A percentile compares a stretch with the other conserved stretches of the same genome.
phyloP scores from a whole-genome alignment of 352 stramenopile genomes.

The Phytophthora vignae region DNA sequence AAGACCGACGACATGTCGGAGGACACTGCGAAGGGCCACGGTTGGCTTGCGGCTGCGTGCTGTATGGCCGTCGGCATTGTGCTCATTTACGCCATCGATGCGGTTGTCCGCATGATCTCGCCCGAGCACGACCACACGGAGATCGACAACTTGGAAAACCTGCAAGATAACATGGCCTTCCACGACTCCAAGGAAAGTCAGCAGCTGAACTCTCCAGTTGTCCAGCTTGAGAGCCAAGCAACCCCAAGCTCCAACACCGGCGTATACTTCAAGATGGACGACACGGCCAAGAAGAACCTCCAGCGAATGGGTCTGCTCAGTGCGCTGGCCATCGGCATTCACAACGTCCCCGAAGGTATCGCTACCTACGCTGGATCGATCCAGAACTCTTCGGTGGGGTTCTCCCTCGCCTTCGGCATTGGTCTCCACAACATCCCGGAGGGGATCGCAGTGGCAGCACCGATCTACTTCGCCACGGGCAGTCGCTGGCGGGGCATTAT shows the following conservation, averaged over 20 bases:
- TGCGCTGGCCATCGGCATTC: slow-evolving; percentile 93
- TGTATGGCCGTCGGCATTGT: slow-evolving; percentile 86
- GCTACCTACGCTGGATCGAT: slow-evolving; percentile 94
- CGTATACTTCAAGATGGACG: slow-evolving; percentile 43
- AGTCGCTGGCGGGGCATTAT: slow-evolving; percentile 93
- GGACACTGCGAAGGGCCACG: slow-evolving; percentile 43
- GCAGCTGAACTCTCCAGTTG: slow-evolving; percentile 1
- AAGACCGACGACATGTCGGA: slow-evolving; percentile 43
- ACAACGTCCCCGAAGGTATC: slow-evolving; percentile 98
- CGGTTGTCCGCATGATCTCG: slow-evolving; percentile 41
- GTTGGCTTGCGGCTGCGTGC: slow-evolving; percentile 77
- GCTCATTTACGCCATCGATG: slow-evolving; percentile 52
- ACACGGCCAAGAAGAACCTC: slow-evolving; percentile 51
- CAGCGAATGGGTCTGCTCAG: slow-evolving; percentile 91
- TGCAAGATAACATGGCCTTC: slow-evolving; percentile 33
- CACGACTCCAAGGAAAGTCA: slow-evolving; percentile 30
- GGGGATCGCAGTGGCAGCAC: slow-evolving; percentile 94
- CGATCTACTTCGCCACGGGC: slow-evolving; percentile 97
- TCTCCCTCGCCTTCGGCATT: slow-evolving; percentile 93
- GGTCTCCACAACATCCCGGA: slow-evolving; percentile 97
- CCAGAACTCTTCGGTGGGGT: slow-evolving; percentile 87
- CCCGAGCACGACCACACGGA: slow-evolving; percentile 36
- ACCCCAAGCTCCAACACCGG: slow-evolving; percentile 28
- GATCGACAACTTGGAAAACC: slow-evolving; percentile 37
- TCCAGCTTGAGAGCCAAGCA: slow-evolving; percentile 39